phyloP scores from a whole-genome alignment of 2,329 filamentous ascomycete genomes.

The Alternaria sp. region DNA sequence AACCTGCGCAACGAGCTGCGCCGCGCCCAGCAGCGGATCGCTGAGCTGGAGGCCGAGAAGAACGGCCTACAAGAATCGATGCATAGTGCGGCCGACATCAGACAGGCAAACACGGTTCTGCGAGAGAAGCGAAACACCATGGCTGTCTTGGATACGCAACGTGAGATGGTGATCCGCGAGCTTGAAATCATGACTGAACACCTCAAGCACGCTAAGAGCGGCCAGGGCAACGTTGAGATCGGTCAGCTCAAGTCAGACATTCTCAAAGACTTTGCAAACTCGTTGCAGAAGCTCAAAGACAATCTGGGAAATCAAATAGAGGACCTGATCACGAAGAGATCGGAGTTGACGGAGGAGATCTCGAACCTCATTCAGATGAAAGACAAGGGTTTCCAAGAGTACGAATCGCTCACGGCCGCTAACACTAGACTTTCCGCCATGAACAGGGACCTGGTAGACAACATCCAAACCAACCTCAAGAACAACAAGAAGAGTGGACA shows the following conservation, averaged over 20 bases:
- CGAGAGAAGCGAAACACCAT: constrained; percentile 95
- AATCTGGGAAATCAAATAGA: constrained; percentile 78
- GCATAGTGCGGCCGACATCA: constrained; percentile 66
- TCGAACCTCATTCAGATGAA: constrained; percentile 81
- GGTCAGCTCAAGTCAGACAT: constrained; percentile 70
- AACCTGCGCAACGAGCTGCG: constrained; percentile 73
- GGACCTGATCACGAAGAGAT: constrained; percentile 86
- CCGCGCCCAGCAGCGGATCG: constrained; percentile 81
- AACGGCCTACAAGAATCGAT: constrained; percentile 59
- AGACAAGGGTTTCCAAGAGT: constrained; percentile 92
- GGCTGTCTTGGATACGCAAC: constrained; percentile 89
- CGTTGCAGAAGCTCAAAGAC: constrained; percentile 75
- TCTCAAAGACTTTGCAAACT: constrained; percentile 66
- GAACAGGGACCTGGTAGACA: constrained; percentile 93
- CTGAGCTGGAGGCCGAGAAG: constrained; percentile 85
- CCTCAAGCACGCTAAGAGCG: constrained; percentile 84
- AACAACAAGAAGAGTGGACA: constrained; percentile 64
- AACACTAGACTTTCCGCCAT: constrained; percentile 93
- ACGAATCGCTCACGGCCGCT: constrained; percentile 91
- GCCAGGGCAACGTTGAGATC: constrained; percentile 76
- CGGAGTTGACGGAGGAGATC: constrained; percentile 84
- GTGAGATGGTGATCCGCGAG: constrained; percentile 93
- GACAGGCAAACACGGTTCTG: constrained; percentile 84
- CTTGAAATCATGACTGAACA: constrained; percentile 88
- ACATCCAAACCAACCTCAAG: constrained; percentile 93